phyloP scores from a whole-genome alignment of 2,329 filamentous ascomycete species.

The Colletotrichum ledebouriae region DNA sequence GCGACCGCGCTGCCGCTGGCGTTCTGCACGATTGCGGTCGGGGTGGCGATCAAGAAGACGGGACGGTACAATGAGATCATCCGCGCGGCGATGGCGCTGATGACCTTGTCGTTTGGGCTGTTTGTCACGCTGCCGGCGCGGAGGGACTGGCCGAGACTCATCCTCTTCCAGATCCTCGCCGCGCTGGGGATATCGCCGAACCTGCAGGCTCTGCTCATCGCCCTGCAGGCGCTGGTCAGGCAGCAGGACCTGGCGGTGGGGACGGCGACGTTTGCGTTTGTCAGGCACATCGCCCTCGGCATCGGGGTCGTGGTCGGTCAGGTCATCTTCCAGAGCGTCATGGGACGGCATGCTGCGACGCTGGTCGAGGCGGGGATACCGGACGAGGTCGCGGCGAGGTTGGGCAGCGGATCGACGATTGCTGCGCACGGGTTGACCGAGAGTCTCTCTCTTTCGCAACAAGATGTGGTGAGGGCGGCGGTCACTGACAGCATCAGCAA shows the following conservation, averaged over 20 bases:
- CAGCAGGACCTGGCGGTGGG: conserved; percentile 76
- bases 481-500: conserved; percentile 64
- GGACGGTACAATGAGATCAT: conserved; percentile 76
- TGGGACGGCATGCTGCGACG: conserved; percentile 67
- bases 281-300: conserved; percentile 76
- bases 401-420: conserved; percentile 71
- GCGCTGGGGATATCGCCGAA: conserved; percentile 76
- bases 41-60: conserved; percentile 72
- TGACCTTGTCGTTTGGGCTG: conserved; percentile 75
- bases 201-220: conserved; percentile 78
- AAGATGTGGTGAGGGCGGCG: conserved; percentile 56
- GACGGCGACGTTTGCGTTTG: conserved; percentile 76
- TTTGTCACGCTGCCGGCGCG: conserved; percentile 72
- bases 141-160: conserved; percentile 67
- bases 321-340: conserved; percentile 84
- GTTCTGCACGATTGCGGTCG: conserved; percentile 69
- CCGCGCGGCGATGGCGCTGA: conserved; percentile 68
- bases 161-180: conserved; percentile 73
- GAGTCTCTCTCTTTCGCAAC: conserved; percentile 60
- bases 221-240: conserved; percentile 73
- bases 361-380: conserved; percentile 64
- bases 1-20: conserved; percentile 78
- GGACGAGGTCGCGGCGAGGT: conserved; percentile 59
- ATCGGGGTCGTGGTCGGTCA: conserved; percentile 80
- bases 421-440: conserved; percentile 71